Evolutionary conservation across 805 yeast genomes (phyloP).

Genomic region (Debaryomyces castellii): DNA sequence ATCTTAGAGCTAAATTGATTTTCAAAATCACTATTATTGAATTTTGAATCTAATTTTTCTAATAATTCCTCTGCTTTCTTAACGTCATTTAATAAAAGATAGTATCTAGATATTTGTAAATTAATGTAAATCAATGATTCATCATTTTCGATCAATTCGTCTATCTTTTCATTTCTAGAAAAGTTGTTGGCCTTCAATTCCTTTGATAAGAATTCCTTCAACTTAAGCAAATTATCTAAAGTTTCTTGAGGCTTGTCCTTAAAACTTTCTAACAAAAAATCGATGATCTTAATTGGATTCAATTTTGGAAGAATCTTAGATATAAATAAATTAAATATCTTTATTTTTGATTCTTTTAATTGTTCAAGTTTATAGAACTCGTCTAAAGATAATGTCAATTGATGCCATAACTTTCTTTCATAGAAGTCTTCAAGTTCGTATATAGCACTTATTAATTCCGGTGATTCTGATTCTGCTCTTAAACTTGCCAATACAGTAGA

Average conservation of each 20-base stretch:
- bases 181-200: conserved; percentile 27
- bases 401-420: conserved; percentile 94
- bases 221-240: conserved; percentile 35
- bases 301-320: conserved; percentile 64
- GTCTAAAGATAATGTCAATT: conserved; percentile 68
- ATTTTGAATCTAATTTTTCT: conserved; percentile 55
- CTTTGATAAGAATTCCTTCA: conserved; percentile 25
- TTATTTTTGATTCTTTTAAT: conserved; percentile 56
- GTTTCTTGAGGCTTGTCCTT: conserved; percentile 22
- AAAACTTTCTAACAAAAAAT: conserved; percentile 62
- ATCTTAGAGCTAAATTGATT: conserved; percentile 49
- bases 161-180: conserved; percentile 23
- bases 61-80: conserved; percentile 65
- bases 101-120: conserved; percentile 72
- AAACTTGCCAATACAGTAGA: conserved; percentile 55
- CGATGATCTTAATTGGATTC: conserved; percentile 76
- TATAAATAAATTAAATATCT: conserved; percentile 71
- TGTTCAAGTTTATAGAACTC: conserved; percentile 59
- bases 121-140: conserved; percentile 50
- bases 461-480: conserved; percentile 60
- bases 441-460: conserved; percentile 59
- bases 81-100: conserved; percentile 52
- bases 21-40: conserved; percentile 42
- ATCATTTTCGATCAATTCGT: conserved; percentile 43
- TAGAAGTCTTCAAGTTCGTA: conserved; percentile 78